Evolutionary conservation across 164 flowering plant species (phyloP).

Genomic region (Amborella trichopoda): DNA sequence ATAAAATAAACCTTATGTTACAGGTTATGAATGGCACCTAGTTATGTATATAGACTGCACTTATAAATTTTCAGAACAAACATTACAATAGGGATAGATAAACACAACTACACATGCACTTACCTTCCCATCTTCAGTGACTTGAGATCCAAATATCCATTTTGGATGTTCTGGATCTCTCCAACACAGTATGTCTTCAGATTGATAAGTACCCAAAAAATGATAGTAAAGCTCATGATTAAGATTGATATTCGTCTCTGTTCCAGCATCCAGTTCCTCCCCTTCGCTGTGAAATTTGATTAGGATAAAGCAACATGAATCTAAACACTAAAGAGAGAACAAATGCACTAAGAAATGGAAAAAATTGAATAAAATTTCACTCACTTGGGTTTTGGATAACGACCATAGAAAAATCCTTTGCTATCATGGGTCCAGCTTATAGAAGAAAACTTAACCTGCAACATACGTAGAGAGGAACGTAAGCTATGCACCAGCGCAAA

Average conservation of each 20-base stretch:
- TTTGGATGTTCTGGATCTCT: slow-evolving; percentile 75
- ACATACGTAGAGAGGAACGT: slow-evolving; percentile 2
- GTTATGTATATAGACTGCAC: too few species aligned
- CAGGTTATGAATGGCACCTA: too few species aligned
- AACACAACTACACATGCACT: not conserved
- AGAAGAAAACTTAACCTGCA: slow-evolving; percentile 79
- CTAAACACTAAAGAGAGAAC: too few species aligned
- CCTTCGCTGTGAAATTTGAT: slow-evolving; percentile 73
- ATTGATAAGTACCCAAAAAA: slow-evolving; percentile 78
- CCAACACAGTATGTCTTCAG: slow-evolving; percentile 90
- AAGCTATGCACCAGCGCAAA: not conserved
- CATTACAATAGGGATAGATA: too few species aligned
- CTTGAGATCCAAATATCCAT: slow-evolving; percentile 29
- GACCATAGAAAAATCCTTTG: slow-evolving; percentile 92
- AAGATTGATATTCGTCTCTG: slow-evolving; percentile 72
- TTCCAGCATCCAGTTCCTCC: slow-evolving; percentile 77
- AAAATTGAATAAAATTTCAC: slow-evolving; percentile 9
- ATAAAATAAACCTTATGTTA: too few species aligned
- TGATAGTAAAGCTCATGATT: slow-evolving; percentile 84
- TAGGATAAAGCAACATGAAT: too few species aligned
- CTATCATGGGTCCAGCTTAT: slow-evolving; percentile 87
- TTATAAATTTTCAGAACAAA: too few species aligned
- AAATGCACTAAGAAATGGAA: slow-evolving; percentile 1
- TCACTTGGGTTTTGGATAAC: slow-evolving; percentile 87
- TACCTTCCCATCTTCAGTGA: slow-evolving; percentile 97